Evolutionary conservation across 2,329 filamentous ascomycete species (phyloP), one percentile per base, ranked within the genome.

Genomic region (Dactylellina sp.): DNA sequence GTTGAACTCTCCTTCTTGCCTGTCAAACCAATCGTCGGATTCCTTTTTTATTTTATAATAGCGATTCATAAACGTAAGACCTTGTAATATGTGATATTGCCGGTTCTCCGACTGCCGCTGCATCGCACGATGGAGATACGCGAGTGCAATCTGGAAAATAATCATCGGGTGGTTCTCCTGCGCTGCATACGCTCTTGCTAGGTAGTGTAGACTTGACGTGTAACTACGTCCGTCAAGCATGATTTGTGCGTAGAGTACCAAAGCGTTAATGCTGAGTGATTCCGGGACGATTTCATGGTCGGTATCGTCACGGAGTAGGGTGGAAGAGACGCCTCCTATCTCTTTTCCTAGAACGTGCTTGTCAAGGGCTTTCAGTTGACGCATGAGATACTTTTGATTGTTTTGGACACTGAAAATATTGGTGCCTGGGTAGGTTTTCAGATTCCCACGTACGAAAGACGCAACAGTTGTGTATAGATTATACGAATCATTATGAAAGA

Each of bases 281-380:
- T 83, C 81, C 18, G 82, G 81, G 11, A 81, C 79, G 52, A 82
- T 80, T 3, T 80, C 77, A 47, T 81, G 81, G 2, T 82, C 79
- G 7, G 81, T 77, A 22, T 81, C 80, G 47, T 79, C 76, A 2
- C 84, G 49, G 7, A 75, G 74, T 12, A 78, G 72, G 5, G 78
- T 37, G 11, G 75, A 75, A 18, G 64, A 76, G 2, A 78, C 78
- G 4, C 77, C 77, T 11, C 75, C 70, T 42, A 84, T 82, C 12
- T 84, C 82, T 12, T 86, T 83, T 1, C 84, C 83, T 1, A 82
- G 83, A 47, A 89, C 83, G 1, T 91, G 84, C 75, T 86, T 89
- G 81, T 99, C 95, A 83, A 96, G 91, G 2, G 89, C 88, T 81
- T 96, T 96, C 81, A 99, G 91, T 81, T 96, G 92, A 2, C 95